Conservation (phyloP, 805 yeast genomes). For the Saccharomycopsis vini region DNA sequence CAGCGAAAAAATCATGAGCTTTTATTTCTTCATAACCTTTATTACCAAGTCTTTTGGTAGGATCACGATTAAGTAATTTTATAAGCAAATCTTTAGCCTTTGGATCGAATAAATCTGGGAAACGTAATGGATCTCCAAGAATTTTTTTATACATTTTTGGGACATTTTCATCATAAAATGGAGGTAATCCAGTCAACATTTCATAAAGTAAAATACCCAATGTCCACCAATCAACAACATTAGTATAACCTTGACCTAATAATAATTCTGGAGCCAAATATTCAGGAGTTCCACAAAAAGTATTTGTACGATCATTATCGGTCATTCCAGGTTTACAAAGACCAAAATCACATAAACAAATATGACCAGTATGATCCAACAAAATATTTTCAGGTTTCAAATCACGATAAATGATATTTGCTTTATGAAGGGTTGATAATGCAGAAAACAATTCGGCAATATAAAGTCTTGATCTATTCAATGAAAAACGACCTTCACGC, state of each 20-base stretch:
- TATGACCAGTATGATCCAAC: constrained; percentile 93
- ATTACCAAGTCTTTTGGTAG: constrained; percentile 62
- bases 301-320: constrained; percentile 75
- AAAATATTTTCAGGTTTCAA: constrained; percentile 93
- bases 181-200: constrained; percentile 95
- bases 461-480: constrained; percentile 85
- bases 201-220: constrained; percentile 88
- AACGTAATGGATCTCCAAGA: constrained; percentile 75
- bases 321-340: constrained; percentile 93
- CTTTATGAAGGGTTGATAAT: constrained; percentile 79
- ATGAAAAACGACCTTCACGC: constrained; percentile 67
- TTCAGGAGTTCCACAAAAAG: constrained; percentile 98
- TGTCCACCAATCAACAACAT: constrained; percentile 99
- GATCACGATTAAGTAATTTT: constrained; percentile 54
- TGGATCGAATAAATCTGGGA: constrained; percentile 78
- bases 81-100: constrained; percentile 68
- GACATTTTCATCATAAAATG: constrained; percentile 91
- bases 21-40: constrained; percentile 74
- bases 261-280: constrained; percentile 92
- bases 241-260: constrained; percentile 87
- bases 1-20: constrained; percentile 66
- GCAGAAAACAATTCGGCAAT: constrained; percentile 92
- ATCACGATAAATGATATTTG: constrained; percentile 91
- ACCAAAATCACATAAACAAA: constrained; percentile 96
- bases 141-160: constrained; percentile 92